These are phyloP conservation scores for Penicillium herquei DNA, from an alignment of 495 filamentous ascomycete genomes.

Conservation along the genomic window DNA sequence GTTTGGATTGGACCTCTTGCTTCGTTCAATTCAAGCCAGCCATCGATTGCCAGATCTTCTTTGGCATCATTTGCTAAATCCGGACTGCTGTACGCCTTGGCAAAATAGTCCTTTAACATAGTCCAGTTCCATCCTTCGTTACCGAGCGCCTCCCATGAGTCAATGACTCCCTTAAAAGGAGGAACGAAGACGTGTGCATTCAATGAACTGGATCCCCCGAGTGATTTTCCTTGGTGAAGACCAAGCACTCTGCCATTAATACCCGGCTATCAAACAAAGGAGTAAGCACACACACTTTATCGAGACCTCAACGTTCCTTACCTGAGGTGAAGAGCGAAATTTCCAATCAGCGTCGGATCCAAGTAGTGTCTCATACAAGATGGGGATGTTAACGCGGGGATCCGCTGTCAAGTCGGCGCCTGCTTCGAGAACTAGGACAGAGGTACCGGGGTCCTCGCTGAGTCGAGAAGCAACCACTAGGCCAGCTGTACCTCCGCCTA, in stretches of 20 bases:
- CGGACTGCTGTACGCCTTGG: slow-evolving; percentile 20
- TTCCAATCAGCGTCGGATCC: slow-evolving; percentile 54
- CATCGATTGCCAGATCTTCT: slow-evolving; percentile 6
- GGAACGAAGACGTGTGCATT: slow-evolving; percentile 50
- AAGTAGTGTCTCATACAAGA: slow-evolving; percentile 33
- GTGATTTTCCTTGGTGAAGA: slow-evolving; percentile 44
- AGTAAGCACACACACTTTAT: neutral
- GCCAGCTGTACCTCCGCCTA: slow-evolving; percentile 10
- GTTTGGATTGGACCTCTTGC: slow-evolving; percentile 38
- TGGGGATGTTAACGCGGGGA: slow-evolving; percentile 39
- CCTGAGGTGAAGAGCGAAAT: slow-evolving; percentile 47
- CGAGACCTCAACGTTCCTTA: slow-evolving; percentile 12
- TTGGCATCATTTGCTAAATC: slow-evolving; percentile 1
- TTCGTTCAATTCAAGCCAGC: slow-evolving; percentile 28
- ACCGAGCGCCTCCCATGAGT: slow-evolving; percentile 50
- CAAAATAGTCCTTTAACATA: slow-evolving; percentile 38
- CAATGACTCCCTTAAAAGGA: slow-evolving; percentile 35
- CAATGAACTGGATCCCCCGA: slow-evolving; percentile 57
- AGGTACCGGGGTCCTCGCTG: neutral
- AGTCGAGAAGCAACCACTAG: neutral
- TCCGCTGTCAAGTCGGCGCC: slow-evolving; percentile 41
- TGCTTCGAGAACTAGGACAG: slow-evolving; percentile 47
- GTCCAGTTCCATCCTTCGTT: slow-evolving; percentile 52
- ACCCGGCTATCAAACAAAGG: slow-evolving; percentile 10
- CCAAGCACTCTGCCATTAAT: slow-evolving; percentile 20